A percentile compares a stretch with the other conserved stretches of the same genome.
Conservation (phyloP, 225 moss, liverwort and hornwort species). For the Bryum argenteum region DNA sequence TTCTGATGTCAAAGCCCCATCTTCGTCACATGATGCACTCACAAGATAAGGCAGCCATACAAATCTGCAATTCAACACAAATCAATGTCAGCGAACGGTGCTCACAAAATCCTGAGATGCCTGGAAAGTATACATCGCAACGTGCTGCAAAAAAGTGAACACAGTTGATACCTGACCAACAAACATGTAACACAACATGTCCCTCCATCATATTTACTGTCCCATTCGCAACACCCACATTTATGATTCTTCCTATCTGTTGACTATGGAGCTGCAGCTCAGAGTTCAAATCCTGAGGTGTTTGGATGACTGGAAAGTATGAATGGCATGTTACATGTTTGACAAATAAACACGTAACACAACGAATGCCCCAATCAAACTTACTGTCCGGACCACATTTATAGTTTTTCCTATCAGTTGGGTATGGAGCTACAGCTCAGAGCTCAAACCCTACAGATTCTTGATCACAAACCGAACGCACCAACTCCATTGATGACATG, state of each 20-base stretch:
- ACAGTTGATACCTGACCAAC: not conserved
- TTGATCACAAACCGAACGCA: not conserved
- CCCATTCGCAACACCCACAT: not conserved
- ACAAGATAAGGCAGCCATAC: not conserved
- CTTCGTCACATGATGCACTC: slow-evolving; percentile 15
- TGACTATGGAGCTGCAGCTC: slow-evolving; percentile 1
- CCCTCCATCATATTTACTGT: not conserved
- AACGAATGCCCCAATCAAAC: not conserved
- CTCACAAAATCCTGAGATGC: not conserved
- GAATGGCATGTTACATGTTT: no score
- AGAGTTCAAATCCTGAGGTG: no score
- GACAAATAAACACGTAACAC: not conserved
- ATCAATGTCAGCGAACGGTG: not conserved
- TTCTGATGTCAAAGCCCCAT: slow-evolving; percentile 29
- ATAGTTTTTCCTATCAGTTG: not conserved
- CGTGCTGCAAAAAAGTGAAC: not conserved
- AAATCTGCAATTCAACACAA: slow-evolving; percentile 32
- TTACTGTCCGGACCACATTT: not conserved
- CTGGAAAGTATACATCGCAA: slow-evolving; percentile 15
- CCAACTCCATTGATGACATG: not conserved
- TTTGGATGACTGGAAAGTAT: not conserved
- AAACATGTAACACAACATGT: not conserved
- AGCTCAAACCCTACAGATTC: not conserved
- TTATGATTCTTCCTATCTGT: not conserved
- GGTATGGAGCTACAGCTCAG: slow-evolving; percentile 3